Percentiles rank a stretch among this genome's conserved stretches.
These are phyloP conservation scores for Sclerotinia trifoliorum DNA, from an alignment of 2,329 filamentous ascomycete genomes.

Conservation along the genomic window DNA sequence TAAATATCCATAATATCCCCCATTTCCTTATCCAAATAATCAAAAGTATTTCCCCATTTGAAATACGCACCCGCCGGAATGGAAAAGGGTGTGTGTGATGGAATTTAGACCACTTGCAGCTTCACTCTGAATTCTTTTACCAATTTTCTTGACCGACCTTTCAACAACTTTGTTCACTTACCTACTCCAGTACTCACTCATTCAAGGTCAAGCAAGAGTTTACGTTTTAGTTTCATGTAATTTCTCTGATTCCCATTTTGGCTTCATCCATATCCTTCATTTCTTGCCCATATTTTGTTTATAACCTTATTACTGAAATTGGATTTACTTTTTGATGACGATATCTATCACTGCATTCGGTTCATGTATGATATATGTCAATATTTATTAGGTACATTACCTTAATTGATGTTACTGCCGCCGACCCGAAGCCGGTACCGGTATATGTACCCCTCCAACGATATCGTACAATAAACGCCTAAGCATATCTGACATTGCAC, in stretches of 20 bases:
- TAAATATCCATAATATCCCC: no score
- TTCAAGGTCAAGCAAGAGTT: not conserved
- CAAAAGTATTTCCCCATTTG: not conserved
- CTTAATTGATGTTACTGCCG: constrained; percentile 13
- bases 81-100: constrained; percentile 18
- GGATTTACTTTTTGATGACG: constrained; percentile 1
- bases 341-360: not conserved
- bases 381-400: constrained; percentile 5
- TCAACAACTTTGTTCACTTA: not conserved
- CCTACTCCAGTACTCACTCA: not conserved
- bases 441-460: constrained; percentile 18
- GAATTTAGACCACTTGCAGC: constrained; percentile 19
- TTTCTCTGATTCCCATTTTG: not conserved
- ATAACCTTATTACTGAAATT: not conserved
- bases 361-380: constrained; percentile 8
- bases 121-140: not conserved
- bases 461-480: constrained; percentile 17
- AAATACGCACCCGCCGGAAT: constrained; percentile 13
- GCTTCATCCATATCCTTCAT: not conserved
- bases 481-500: not conserved
- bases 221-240: not conserved
- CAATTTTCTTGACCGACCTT: constrained; percentile 7
- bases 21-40: not conserved
- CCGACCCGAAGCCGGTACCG: constrained; percentile 11
- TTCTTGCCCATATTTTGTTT: constrained; percentile 8